These are phyloP conservation scores for Isoetes engelmannii DNA, from an alignment of 83 land plant genomes.

Conservation along the genomic window DNA sequence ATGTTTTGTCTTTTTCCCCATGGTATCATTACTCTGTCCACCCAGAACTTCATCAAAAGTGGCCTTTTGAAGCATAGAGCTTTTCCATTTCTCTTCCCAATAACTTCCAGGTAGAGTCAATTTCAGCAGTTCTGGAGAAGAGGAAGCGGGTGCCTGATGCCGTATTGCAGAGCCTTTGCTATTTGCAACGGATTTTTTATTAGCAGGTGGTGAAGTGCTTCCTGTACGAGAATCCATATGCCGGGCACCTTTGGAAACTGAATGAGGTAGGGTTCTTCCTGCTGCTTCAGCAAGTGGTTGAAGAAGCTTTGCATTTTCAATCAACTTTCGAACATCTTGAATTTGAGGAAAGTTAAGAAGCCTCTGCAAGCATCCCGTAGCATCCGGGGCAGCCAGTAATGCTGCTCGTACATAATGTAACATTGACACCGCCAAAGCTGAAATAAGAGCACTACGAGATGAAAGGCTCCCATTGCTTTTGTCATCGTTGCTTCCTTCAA, in stretches of 20 bases:
- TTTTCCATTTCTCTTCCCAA: neutral
- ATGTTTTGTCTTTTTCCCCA: no score
- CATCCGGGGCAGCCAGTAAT: conserved; percentile 68
- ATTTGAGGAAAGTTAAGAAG: conserved; percentile 61
- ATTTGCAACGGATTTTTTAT: neutral
- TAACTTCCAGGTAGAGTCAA: neutral
- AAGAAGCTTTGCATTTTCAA: conserved; percentile 69
- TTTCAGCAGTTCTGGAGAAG: conserved; percentile 17
- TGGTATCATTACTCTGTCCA: no score
- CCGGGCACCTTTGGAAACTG: conserved; percentile 3
- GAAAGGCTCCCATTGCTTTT: conserved; percentile 30
- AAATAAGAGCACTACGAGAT: conserved; percentile 58
- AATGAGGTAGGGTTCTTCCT: conserved; percentile 19
- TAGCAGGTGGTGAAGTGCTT: conserved; percentile 14
- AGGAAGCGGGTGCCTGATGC: conserved; percentile 18
- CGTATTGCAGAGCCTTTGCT: neutral
- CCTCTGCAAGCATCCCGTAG: conserved; percentile 71
- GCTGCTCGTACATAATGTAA: conserved; percentile 64
- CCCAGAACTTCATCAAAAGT: no score
- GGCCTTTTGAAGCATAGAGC: conserved; percentile 1
- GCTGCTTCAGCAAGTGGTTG: conserved; percentile 45
- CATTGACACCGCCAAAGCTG: conserved; percentile 77
- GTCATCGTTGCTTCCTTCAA: conserved; percentile 21
- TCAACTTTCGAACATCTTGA: conserved; percentile 44
- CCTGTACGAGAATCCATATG: conserved; percentile 7